Base-by-base conservation (phyloP, 1,139 yeast species). In the Yamadazyma pseudoaaseri region DNA sequence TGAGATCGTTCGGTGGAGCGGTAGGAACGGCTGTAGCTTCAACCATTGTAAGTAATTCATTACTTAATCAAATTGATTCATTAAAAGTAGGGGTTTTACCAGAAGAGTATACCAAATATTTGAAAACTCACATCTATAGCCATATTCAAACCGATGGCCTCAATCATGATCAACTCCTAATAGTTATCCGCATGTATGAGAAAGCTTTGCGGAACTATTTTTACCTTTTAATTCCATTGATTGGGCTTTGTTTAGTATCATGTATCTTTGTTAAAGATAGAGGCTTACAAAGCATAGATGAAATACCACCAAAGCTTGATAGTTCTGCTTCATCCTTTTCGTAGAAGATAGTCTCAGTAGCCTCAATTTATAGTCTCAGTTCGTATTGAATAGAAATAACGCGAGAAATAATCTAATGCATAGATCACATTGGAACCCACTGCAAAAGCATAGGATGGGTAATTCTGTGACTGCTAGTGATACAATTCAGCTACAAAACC, bases 1-100 rank as follows among this genome's bases (percentile, higher is more conserved):
- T 74, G 34, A 52, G 82, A 38, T 71, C 77, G 1, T 65, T 76
- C 38, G 82, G 83, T 24, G 80, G 80, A 16, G 71, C 81, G 2
- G 56, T 56, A 13, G 64, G 63, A 8, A 52, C 55, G 27, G 58
- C 62, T 10, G 38, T 51, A 25, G 60, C 54, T 2, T 56, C 62
- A 6, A 48, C 60, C 9, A 51, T 53, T 18, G 58, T 56, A 2
- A 54, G 56, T 27, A 52, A 52, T 27, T 36, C 51, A 3, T 42
- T 49, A 18, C 36, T 50, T 20, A 38, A 36, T 10, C 41, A 43
- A 27, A 42, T 48, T n/a, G 13, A 31, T 6, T 14, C 30, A 8
- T 30, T 35, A 17, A 35, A 35, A 20, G 22, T 25, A 7, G 20
- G 22, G 12, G 15, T 33, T 20, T 34, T 53, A 16, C 43, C 53